A percentile compares a stretch with the other conserved stretches of the same genome.
These are phyloP conservation scores for Silene noctiflora DNA, from an alignment of 179 eudicot species.

Conservation along the genomic window DNA sequence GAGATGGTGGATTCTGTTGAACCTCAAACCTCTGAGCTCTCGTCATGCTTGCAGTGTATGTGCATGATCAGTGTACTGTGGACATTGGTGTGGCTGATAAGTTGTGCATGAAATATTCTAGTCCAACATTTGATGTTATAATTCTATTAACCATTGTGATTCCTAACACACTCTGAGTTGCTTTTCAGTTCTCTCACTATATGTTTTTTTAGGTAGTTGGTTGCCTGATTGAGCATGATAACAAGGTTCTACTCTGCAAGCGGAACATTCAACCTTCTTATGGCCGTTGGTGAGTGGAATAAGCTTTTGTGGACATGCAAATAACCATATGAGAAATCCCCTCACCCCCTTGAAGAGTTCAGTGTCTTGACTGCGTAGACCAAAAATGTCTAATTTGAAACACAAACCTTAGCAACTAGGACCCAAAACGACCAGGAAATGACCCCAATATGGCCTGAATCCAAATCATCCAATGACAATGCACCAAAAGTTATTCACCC, in stretches of 20 bases:
- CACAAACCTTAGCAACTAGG: too few relatives aligned
- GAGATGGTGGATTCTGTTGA: not conserved
- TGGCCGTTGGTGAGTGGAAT: slow-evolving; percentile 76
- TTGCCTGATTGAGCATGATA: slow-evolving; percentile 93
- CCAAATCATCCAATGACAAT: not conserved
- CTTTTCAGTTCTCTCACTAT: not conserved
- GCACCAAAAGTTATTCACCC: not conserved
- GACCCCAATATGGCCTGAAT: not conserved
- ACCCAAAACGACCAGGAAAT: not conserved
- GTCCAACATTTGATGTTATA: not conserved
- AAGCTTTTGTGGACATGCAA: not conserved
- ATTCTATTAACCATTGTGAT: not conserved
- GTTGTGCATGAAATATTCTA: not conserved
- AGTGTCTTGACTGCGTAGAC: too few relatives aligned
- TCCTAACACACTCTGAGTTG: not conserved
- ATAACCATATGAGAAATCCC: not conserved
- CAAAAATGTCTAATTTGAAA: too few relatives aligned
- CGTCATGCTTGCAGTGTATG: too few relatives aligned
- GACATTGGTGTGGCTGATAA: not conserved
- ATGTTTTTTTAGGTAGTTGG: slow-evolving; percentile 72
- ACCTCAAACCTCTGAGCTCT: not conserved
- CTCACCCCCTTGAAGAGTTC: too few relatives aligned
- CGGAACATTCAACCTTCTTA: slow-evolving; percentile 91
- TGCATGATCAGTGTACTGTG: not conserved
- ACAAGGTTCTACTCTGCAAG: slow-evolving; percentile 82